These are phyloP conservation scores for Rhodamnia argentea DNA, from an alignment of 345 rosid species.

Conservation along the genomic window DNA sequence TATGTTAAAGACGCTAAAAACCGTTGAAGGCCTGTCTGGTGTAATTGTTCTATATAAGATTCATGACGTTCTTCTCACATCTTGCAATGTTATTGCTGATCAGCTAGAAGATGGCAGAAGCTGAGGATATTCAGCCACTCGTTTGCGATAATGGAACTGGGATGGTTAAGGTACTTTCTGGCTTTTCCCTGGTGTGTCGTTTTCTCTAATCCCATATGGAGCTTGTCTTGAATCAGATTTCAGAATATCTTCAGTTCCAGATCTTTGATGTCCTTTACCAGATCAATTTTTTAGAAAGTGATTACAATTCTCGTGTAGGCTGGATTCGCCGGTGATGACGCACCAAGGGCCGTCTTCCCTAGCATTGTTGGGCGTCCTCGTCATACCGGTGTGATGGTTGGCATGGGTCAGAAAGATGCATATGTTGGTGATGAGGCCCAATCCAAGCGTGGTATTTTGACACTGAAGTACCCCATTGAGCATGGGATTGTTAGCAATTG, in stretches of 20 bases:
- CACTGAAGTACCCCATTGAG: slow-evolving; percentile 66
- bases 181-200: background rate
- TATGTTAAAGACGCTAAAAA: background rate
- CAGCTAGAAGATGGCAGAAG: slow-evolving; percentile 21
- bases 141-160: slow-evolving; percentile 47
- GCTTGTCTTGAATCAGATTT: background rate
- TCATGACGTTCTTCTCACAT: background rate
- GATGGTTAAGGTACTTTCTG: slow-evolving; percentile 31
- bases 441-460: slow-evolving; percentile 70
- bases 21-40: background rate
- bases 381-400: slow-evolving; percentile 69
- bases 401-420: slow-evolving; percentile 71
- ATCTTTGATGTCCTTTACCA: background rate
- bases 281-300: background rate
- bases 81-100: background rate
- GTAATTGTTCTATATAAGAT: background rate
- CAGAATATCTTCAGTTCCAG: background rate
- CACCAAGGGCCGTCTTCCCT: slow-evolving; percentile 64
- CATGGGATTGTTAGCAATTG: slow-evolving; percentile 77
- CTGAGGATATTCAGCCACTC: slow-evolving; percentile 32
- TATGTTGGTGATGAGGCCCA: slow-evolving; percentile 76
- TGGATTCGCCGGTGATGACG: slow-evolving; percentile 69
- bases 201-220: background rate
- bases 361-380: slow-evolving; percentile 67
- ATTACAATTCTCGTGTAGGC: slow-evolving; percentile 19